phyloP scores from a whole-genome alignment of 1,284 basidiomycete genomes.

The Schizophyllum amplum region DNA sequence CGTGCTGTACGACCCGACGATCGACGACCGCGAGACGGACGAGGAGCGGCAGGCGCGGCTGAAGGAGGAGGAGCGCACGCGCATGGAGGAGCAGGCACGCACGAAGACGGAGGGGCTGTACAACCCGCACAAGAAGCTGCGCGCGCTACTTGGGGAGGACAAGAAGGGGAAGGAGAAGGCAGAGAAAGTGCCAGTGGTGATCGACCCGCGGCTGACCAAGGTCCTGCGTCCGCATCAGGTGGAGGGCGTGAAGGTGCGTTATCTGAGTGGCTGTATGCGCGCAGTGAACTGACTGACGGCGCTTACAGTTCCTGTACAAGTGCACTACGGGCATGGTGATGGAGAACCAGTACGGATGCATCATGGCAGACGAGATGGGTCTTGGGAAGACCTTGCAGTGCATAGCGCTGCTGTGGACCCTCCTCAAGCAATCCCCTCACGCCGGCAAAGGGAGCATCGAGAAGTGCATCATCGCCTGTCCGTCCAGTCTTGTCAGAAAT shows the following conservation, averaged over 20 bases:
- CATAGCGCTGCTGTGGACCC: conserved; percentile 92
- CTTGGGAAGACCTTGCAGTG: conserved; percentile 95
- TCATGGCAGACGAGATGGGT: conserved; percentile 99
- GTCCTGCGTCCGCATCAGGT: conserved; percentile 96
- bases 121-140: conserved; percentile 91
- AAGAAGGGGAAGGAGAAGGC: conserved; percentile 58
- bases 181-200: conserved; percentile 92
- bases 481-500: conserved; percentile 93
- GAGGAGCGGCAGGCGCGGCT: conserved; percentile 67
- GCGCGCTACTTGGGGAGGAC: conserved; percentile 73
- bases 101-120: conserved; percentile 64
- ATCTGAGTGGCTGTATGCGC: neutral
- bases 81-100: conserved; percentile 54
- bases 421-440: conserved; percentile 94
- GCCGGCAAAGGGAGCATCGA: conserved; percentile 86
- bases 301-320: conserved; percentile 82
- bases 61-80: conserved; percentile 62
- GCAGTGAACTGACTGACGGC: neutral
- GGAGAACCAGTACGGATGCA: conserved; percentile 91
- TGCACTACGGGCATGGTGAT: conserved; percentile 92
- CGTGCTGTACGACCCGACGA: conserved; percentile 94
- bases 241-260: conserved; percentile 88
- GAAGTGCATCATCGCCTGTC: conserved; percentile 97
- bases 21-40: conserved; percentile 86
- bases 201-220: conserved; percentile 84